Base-by-base conservation (phyloP, 129 eudicot genomes). In the Chrysanthemum seticuspe region DNA sequence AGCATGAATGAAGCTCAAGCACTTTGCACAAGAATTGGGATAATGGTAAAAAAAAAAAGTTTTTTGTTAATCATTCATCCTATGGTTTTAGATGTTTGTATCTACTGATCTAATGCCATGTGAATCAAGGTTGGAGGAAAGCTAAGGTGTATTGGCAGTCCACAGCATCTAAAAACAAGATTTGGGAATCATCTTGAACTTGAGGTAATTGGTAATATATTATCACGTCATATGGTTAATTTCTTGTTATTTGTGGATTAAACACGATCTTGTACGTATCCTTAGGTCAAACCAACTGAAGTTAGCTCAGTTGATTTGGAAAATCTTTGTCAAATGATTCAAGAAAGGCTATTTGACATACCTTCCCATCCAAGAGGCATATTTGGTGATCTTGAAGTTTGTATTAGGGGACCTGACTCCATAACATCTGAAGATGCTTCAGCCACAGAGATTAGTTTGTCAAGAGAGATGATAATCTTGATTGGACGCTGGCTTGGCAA, bases 1-100 rank as follows among this genome's bases (percentile, higher is more conserved):
- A 94, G 97, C 86, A 94, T 94, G 98, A 90, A 90, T 58, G 98
- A 94, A 90, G 98, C 98, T 82, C 98, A 94, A 85, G 98, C 98
- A 48, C 91, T 94, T 36, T 94, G 98, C 81, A 94, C 98, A 61
- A 78, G 96, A 72, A 94, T 94, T 66, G 98, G 98, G 64, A 94
- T 94, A 64, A 94, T 94, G 98, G 98, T 93, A 88, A 54, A 13
- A 7, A 40, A 40, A 4, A 4, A 31, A 6, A 13, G 62, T 14
- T 50, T 74, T 47, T 51, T 21, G 45, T 74, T 63, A 1, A 53
- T 70, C 54, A 10, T 65, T 58, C 23, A 56, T 56, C 13, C 9
- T 52, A 31, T 40, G 45, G 11, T 36, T 45, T 65, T 75, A 27
- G 29, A 55, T 52, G 55, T 11, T 66, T 67, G 13, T 2, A 31